Evolutionary conservation across 495 filamentous ascomycete genomes (phyloP).

Genomic region (Hypoxylon lenormandii): DNA sequence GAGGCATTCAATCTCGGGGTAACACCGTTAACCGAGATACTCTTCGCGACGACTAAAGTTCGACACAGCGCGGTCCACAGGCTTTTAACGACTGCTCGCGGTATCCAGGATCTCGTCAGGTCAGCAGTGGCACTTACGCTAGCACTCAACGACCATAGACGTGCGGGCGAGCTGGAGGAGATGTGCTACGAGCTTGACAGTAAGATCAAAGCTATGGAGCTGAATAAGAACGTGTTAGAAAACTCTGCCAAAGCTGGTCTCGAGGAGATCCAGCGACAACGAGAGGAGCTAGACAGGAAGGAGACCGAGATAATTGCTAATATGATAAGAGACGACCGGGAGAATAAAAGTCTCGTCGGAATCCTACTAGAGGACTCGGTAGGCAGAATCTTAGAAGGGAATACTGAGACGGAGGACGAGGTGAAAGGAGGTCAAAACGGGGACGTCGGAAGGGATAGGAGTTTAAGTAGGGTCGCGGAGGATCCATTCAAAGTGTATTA

Average conservation of each 20-base stretch:
- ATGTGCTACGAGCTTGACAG: slow-evolving; percentile 52
- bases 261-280: slow-evolving; percentile 47
- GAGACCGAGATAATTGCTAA: slow-evolving; percentile 48
- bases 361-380: slow-evolving; percentile 52
- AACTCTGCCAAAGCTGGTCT: slow-evolving; percentile 47
- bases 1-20: slow-evolving; percentile 22
- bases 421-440: slow-evolving; percentile 7
- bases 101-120: slow-evolving; percentile 49
- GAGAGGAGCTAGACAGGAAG: slow-evolving; percentile 50
- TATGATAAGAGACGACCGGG: slow-evolving; percentile 48
- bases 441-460: slow-evolving; percentile 5
- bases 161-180: slow-evolving; percentile 53
- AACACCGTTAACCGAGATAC: slow-evolving; percentile 37
- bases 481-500: background rate
- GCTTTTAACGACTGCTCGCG: slow-evolving; percentile 47
- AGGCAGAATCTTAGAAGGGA: slow-evolving; percentile 46
- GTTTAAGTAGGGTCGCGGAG: background rate
- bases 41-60: slow-evolving; percentile 49
- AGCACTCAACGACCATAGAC: slow-evolving; percentile 48
- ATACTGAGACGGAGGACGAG: slow-evolving; percentile 25
- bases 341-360: slow-evolving; percentile 53
- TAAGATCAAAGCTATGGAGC: slow-evolving; percentile 56
- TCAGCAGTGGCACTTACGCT: slow-evolving; percentile 49
- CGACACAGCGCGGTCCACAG: slow-evolving; percentile 56
- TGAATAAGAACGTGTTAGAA: slow-evolving; percentile 58